phyloP scores from a whole-genome alignment of 2,329 filamentous ascomycete species.

The Arthrobotrys megalospora region DNA sequence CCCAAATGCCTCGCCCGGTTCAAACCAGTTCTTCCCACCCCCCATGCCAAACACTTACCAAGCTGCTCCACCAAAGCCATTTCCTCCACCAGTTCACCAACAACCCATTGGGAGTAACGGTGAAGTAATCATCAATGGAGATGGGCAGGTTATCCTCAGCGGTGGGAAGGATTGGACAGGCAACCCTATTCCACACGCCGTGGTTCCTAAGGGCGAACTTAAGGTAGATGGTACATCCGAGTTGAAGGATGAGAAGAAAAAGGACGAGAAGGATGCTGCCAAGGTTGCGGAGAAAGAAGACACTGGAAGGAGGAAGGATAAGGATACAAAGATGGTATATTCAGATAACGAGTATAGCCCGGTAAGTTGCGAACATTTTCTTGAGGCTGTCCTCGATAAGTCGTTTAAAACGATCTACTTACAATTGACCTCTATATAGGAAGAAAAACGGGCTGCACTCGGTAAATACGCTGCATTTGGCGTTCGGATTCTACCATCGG shows the following conservation, averaged over 20 bases:
- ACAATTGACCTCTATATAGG: conserved; percentile 30
- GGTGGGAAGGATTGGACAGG: conserved; percentile 56
- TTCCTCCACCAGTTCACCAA: conserved; percentile 37
- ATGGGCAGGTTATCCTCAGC: conserved; percentile 59
- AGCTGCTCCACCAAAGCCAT: conserved; percentile 50
- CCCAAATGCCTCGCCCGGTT: conserved; percentile 35
- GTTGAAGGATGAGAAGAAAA: conserved; percentile 59
- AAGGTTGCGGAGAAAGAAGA: conserved; percentile 61
- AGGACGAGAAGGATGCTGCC: conserved; percentile 60
- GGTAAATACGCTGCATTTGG: conserved; percentile 58
- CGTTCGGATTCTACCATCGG: conserved; percentile 29
- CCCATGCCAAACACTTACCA: conserved; percentile 44
- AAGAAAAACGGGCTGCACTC: conserved; percentile 62
- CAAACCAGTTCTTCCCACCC: conserved; percentile 57
- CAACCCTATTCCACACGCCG: conserved; percentile 53
- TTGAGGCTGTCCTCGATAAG: not conserved
- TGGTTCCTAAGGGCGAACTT: conserved; percentile 24
- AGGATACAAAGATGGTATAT: conserved; percentile 64
- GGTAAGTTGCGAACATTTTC: conserved; percentile 61
- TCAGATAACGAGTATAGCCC: conserved; percentile 64
- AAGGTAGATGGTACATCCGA: conserved; percentile 24
- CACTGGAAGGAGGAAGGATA: conserved; percentile 62
- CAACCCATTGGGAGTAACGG: conserved; percentile 45
- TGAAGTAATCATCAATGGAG: conserved; percentile 59
- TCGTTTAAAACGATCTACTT: not conserved